Evolutionary conservation across 108 stramenopile species (phyloP).

Genomic region (Nannochloropsis salina): DNA sequence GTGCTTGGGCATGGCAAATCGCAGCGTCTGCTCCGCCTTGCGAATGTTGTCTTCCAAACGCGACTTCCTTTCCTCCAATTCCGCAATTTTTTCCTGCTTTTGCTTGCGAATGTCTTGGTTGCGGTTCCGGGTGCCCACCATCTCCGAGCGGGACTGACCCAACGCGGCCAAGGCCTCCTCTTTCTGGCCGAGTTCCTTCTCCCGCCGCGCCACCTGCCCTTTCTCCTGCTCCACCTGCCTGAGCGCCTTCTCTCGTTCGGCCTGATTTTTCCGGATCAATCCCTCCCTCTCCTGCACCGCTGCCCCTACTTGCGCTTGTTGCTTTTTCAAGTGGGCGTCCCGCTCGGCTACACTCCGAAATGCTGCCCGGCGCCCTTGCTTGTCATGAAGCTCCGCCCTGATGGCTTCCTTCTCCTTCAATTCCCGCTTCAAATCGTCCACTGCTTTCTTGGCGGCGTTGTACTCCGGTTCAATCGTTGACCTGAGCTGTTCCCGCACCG

Average conservation of each 20-base stretch:
- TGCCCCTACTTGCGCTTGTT: background rate
- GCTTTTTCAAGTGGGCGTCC: background rate
- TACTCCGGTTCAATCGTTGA: background rate
- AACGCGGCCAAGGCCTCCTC: background rate
- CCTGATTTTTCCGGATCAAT: conserved; percentile 60
- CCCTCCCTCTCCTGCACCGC: conserved; percentile 53
- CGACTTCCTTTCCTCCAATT: conserved; percentile 59
- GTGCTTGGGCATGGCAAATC: conserved; percentile 74
- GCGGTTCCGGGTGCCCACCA: background rate
- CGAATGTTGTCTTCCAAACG: conserved; percentile 62
- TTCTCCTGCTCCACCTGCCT: conserved; percentile 53
- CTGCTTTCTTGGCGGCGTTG: conserved; percentile 11
- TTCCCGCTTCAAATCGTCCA: conserved; percentile 56
- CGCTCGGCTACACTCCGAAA: conserved; percentile 18
- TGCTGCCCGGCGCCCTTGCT: conserved; percentile 59
- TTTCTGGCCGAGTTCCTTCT: conserved; percentile 23
- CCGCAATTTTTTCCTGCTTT: conserved; percentile 22
- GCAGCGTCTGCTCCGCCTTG: conserved; percentile 60
- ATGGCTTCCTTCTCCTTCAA: conserved; percentile 59
- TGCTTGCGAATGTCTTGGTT: background rate
- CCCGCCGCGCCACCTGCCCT: conserved; percentile 37
- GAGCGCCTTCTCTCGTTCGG: conserved; percentile 40
- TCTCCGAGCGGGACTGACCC: background rate
- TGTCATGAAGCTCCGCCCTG: conserved; percentile 75
- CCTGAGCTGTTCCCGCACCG: background rate